Evolutionary conservation across 2,329 filamentous ascomycete genomes (phyloP).

Genomic region (Trichoderma koningii): DNA sequence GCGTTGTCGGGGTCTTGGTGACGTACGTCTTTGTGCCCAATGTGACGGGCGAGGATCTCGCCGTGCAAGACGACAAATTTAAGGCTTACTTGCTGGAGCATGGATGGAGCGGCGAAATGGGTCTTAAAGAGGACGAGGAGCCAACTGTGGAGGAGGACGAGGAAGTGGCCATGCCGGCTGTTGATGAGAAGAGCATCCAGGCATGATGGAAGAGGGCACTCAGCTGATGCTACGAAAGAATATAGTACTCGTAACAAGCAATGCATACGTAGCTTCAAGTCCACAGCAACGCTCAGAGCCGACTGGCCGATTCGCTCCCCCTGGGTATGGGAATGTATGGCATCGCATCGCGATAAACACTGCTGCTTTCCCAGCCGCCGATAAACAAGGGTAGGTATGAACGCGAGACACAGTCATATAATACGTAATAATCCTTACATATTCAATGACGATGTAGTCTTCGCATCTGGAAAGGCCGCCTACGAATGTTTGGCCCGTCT

Average conservation of each 20-base stretch:
- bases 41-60: slow-evolving; percentile 48
- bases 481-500: neutral
- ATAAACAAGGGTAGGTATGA: neutral
- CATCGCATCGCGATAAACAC: neutral
- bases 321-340: neutral
- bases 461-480: neutral
- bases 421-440: neutral
- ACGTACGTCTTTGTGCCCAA: slow-evolving; percentile 52
- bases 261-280: no score
- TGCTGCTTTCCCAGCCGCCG: neutral
- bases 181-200: slow-evolving; percentile 31
- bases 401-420: neutral
- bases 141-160: slow-evolving; percentile 30
- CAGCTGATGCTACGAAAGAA: no score
- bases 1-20: slow-evolving; percentile 49
- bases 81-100: slow-evolving; percentile 46
- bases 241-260: no score
- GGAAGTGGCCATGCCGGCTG: neutral
- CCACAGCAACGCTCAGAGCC: no score
- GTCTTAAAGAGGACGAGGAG: slow-evolving; percentile 32
- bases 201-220: neutral
- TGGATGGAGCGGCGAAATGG: slow-evolving; percentile 52
- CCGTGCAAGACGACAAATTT: slow-evolving; percentile 47
- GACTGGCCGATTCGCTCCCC: no score
- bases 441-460: neutral